phyloP scores from a whole-genome alignment of 306 rosid genomes.

The Glycine latifolia region DNA sequence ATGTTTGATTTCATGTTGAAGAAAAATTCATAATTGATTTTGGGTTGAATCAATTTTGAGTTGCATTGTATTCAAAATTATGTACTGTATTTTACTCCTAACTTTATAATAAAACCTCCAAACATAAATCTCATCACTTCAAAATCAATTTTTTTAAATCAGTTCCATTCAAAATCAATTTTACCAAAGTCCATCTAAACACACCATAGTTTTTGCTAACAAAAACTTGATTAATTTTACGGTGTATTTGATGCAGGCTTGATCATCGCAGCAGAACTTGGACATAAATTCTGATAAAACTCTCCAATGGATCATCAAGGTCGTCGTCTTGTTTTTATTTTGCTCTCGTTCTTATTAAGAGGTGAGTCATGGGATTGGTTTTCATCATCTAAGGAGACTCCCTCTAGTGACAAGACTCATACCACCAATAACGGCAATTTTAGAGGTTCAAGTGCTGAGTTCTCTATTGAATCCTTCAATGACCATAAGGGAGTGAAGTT shows the following conservation, averaged over 20 bases:
- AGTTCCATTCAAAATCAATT: too few relatives aligned
- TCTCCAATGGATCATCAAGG: constrained; percentile 48
- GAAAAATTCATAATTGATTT: too few relatives aligned
- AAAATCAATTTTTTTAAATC: too few relatives aligned
- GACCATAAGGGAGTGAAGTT: constrained; percentile 62
- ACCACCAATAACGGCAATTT: constrained; percentile 7
- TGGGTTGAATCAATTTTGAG: too few relatives aligned
- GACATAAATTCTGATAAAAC: constrained; percentile 1
- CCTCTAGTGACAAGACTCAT: constrained; percentile 40
- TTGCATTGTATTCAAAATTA: too few relatives aligned
- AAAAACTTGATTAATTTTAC: neutral
- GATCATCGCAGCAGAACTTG: neutral
- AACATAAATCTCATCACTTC: too few relatives aligned
- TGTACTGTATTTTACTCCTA: too few relatives aligned
- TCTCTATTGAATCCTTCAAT: constrained; percentile 62
- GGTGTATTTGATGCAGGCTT: constrained; percentile 41
- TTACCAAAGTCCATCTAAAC: too few relatives aligned
- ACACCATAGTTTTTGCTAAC: neutral
- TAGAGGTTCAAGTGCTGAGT: constrained; percentile 61
- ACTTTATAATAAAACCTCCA: too few relatives aligned
- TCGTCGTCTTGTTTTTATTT: constrained; percentile 45
- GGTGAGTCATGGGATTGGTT: constrained; percentile 78
- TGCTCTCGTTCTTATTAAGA: constrained; percentile 37
- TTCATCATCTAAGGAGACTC: constrained; percentile 53
- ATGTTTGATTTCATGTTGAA: too few relatives aligned